These are phyloP conservation scores for Microsporum ferrugineum DNA, from an alignment of 2,329 filamentous ascomycete genomes.

Conservation along the genomic window DNA sequence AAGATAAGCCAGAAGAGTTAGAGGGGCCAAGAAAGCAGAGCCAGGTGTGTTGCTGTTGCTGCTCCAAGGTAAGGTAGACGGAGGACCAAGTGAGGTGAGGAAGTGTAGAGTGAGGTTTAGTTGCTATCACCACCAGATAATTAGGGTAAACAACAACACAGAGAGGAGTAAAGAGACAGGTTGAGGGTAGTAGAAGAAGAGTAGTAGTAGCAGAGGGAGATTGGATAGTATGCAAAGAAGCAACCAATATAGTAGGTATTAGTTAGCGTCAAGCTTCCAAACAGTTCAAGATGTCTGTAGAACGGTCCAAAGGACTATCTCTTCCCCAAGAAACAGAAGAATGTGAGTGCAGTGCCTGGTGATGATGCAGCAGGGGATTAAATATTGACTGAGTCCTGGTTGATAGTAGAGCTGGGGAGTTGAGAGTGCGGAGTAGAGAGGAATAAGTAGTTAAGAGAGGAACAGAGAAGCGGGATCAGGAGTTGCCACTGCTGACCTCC, in stretches of 20 bases:
- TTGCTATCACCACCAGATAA: background rate
- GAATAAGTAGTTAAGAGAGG: too few relatives aligned
- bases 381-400: too few relatives aligned
- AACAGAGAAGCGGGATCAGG: too few relatives aligned
- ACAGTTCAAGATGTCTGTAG: background rate
- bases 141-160: background rate
- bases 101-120: background rate
- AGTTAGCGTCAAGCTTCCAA: background rate
- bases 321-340: too few relatives aligned
- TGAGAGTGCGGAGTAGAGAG: too few relatives aligned
- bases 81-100: background rate
- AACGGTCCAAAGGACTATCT: too few relatives aligned
- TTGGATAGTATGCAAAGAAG: background rate
- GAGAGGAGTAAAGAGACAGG: background rate
- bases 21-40: conserved; percentile 1
- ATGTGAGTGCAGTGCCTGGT: too few relatives aligned
- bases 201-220: background rate
- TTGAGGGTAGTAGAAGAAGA: background rate
- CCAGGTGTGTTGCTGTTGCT: background rate
- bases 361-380: too few relatives aligned
- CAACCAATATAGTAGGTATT: background rate
- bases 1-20: background rate
- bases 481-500: too few relatives aligned
- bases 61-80: background rate
- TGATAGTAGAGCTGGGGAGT: too few relatives aligned